phyloP scores from a whole-genome alignment of 371 early-diverging fungal genomes.

The Gilbertella persicaria region DNA sequence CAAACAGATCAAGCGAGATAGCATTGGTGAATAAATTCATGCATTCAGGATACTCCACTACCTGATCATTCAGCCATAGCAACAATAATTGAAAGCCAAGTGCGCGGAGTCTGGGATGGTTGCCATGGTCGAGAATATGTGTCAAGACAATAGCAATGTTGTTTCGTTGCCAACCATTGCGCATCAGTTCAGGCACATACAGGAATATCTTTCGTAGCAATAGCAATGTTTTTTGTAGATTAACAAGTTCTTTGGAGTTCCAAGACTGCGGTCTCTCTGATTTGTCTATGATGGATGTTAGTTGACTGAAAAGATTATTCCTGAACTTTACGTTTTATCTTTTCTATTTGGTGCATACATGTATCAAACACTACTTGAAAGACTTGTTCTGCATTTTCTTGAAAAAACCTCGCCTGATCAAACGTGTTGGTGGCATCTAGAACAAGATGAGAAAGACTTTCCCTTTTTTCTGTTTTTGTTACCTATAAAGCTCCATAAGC shows the following conservation, averaged over 20 bases:
- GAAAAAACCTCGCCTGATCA: slow-evolving; percentile 80
- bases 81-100: slow-evolving; percentile 79
- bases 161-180: slow-evolving; percentile 72
- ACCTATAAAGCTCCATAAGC: slow-evolving; percentile 75
- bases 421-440: slow-evolving; percentile 70
- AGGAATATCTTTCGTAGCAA: slow-evolving; percentile 71
- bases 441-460: too few relatives aligned
- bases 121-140: slow-evolving; percentile 60
- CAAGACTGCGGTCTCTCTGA: slow-evolving; percentile 54
- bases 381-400: slow-evolving; percentile 74
- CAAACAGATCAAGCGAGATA: slow-evolving; percentile 65
- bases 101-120: slow-evolving; percentile 70
- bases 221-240: slow-evolving; percentile 63
- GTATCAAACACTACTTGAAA: slow-evolving; percentile 70
- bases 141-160: slow-evolving; percentile 60
- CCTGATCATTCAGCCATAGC: slow-evolving; percentile 70
- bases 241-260: slow-evolving; percentile 66
- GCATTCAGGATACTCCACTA: slow-evolving; percentile 62
- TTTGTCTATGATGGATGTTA: slow-evolving; percentile 25
- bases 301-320: not conserved
- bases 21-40: slow-evolving; percentile 66
- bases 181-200: slow-evolving; percentile 68
- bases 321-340: slow-evolving; percentile 62
- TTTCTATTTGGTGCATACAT: slow-evolving; percentile 71
- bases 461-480: too few relatives aligned